phyloP scores from a whole-genome alignment of 805 yeast species.

The Candida bentonensis region DNA sequence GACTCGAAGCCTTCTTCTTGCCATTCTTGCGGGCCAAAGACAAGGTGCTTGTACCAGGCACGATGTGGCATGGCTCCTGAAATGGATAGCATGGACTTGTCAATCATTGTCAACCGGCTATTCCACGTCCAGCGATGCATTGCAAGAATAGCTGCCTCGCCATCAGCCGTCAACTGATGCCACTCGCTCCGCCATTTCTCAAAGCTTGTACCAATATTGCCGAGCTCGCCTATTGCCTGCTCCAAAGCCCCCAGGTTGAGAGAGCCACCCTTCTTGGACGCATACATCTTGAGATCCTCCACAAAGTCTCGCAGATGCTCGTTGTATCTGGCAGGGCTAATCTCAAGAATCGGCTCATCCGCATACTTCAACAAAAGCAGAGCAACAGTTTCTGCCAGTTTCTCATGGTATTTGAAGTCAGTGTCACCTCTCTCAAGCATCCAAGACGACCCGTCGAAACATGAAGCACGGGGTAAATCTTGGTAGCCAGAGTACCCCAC shows the following conservation, averaged over 20 bases:
- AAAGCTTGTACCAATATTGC: slow-evolving; percentile 32
- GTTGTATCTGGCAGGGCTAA: slow-evolving; percentile 34
- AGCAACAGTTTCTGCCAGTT: slow-evolving; percentile 42
- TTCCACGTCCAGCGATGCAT: slow-evolving; percentile 75
- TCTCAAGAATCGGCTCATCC: slow-evolving; percentile 69
- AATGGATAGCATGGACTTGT: slow-evolving; percentile 34
- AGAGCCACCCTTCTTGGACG: slow-evolving; percentile 8
- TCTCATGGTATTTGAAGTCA: slow-evolving; percentile 38
- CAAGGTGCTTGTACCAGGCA: slow-evolving; percentile 49
- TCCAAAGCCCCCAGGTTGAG: slow-evolving; percentile 20
- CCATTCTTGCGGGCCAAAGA: slow-evolving; percentile 49
- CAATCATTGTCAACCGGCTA: slow-evolving; percentile 42
- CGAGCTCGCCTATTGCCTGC: slow-evolving; percentile 26
- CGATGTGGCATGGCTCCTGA: slow-evolving; percentile 35
- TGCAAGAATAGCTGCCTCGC: slow-evolving; percentile 59
- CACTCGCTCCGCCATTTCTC: slow-evolving; percentile 49
- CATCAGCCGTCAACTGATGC: slow-evolving; percentile 33
- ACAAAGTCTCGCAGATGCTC: slow-evolving; percentile 34
- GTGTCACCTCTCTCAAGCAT: slow-evolving; percentile 41
- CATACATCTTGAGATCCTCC: slow-evolving; percentile 6
- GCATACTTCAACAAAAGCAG: slow-evolving; percentile 41
- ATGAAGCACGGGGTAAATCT: slow-evolving; percentile 25
- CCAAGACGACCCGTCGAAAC: slow-evolving; percentile 50
- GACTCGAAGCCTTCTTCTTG: slow-evolving; percentile 1
- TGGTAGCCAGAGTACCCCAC: slow-evolving; percentile 27